Conservation (phyloP, 371 early-diverging fungal genomes). For the Mucor saturninus region DNA sequence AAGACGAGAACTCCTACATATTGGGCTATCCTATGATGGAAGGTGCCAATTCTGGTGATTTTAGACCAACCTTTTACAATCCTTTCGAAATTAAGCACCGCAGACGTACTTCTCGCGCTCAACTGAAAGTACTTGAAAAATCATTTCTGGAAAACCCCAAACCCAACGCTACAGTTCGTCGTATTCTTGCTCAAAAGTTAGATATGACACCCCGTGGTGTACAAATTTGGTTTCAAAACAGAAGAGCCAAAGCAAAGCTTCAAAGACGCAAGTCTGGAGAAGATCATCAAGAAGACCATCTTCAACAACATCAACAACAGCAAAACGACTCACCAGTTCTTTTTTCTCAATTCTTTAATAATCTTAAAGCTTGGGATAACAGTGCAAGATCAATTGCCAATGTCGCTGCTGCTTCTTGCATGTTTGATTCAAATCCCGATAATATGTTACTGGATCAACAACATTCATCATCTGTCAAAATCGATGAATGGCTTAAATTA, state of each 20-base stretch:
- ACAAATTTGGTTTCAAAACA: constrained; percentile 95
- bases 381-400: constrained; percentile 18
- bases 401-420: constrained; percentile 27
- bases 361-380: constrained; percentile 22
- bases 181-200: constrained; percentile 68
- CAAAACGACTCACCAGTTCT: constrained; percentile 13
- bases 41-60: constrained; percentile 15
- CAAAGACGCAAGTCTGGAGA: constrained; percentile 25
- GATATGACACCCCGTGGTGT: constrained; percentile 83
- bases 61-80: constrained; percentile 39
- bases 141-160: constrained; percentile 64
- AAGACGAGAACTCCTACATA: constrained; percentile 9
- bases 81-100: constrained; percentile 58
- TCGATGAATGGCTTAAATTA: constrained; percentile 20
- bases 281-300: constrained; percentile 11
- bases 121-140: constrained; percentile 63
- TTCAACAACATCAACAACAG: constrained; percentile 5
- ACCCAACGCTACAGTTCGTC: constrained; percentile 77
- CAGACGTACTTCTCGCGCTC: constrained; percentile 66
- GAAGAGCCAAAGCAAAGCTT: constrained; percentile 76
- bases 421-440: constrained; percentile 13
- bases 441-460: constrained; percentile 5
- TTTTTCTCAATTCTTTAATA: constrained; percentile 26
- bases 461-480: constrained; percentile 10
- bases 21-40: constrained; percentile 17